Conservation (phyloP, 208 protist species). For the Acanthamoeba healyi region DNA sequence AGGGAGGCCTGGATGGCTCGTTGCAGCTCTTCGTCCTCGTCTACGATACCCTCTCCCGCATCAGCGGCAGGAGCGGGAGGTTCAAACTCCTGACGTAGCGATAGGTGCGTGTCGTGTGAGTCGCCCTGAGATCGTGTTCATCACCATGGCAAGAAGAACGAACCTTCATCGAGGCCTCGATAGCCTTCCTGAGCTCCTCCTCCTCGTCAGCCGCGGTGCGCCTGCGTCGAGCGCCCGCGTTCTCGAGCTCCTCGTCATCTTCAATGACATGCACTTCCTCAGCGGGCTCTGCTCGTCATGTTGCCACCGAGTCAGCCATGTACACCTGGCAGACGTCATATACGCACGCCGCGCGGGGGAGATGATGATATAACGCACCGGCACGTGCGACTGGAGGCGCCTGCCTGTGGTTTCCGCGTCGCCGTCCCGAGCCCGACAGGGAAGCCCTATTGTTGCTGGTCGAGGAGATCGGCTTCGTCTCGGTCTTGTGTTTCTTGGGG, state of each 20-base stretch:
- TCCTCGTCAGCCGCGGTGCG: neutral
- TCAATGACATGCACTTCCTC: neutral
- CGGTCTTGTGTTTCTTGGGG: neutral
- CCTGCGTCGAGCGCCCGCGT: neutral
- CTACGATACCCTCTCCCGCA: neutral
- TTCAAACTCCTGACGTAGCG: neutral
- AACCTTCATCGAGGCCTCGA: slow-evolving; percentile 51
- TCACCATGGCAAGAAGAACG: neutral
- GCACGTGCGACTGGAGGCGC: neutral
- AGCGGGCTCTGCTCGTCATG: neutral
- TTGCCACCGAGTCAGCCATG: too few species aligned
- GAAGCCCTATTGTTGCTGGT: neutral
- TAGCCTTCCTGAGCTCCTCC: slow-evolving; percentile 21
- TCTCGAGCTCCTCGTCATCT: neutral
- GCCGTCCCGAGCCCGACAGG: neutral
- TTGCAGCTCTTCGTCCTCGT: slow-evolving; percentile 66
- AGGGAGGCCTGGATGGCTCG: slow-evolving; percentile 50
- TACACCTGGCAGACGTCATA: too few species aligned
- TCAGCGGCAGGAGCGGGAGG: neutral
- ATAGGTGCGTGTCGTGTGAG: too few species aligned
- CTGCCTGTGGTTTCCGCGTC: neutral
- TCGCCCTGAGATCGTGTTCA: too few species aligned
- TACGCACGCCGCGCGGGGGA: neutral
- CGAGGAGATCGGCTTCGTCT: neutral
- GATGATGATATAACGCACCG: neutral